phyloP scores from a whole-genome alignment of 1,284 basidiomycete genomes.

The Cutaneotrichosporon arboriforme region DNA sequence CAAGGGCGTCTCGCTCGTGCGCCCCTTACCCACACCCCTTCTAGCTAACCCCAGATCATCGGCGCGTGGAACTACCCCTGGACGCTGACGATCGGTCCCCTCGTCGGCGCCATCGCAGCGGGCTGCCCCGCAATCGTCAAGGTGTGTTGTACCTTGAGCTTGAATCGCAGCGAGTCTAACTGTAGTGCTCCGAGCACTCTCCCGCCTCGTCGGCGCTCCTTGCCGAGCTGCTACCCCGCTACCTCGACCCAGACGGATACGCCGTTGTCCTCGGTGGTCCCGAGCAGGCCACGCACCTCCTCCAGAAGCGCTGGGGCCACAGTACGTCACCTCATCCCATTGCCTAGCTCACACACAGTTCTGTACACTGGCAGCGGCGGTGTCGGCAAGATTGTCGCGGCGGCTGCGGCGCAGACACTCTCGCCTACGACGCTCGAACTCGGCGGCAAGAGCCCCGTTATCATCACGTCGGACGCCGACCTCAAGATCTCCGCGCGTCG shows the following conservation, averaged over 20 bases:
- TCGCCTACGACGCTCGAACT: constrained; percentile 75
- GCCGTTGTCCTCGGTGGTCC: constrained; percentile 71
- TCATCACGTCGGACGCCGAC: constrained; percentile 62
- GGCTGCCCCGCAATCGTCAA: constrained; percentile 71
- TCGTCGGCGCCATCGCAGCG: constrained; percentile 73
- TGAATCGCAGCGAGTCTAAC: constrained; percentile 7
- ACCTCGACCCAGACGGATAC: constrained; percentile 69
- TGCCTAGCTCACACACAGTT: constrained; percentile 48
- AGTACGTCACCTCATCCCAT: constrained; percentile 52
- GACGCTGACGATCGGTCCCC: constrained; percentile 53
- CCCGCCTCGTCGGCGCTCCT: constrained; percentile 63
- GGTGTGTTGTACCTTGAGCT: constrained; percentile 19
- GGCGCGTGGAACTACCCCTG: constrained; percentile 55
- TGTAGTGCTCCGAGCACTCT: constrained; percentile 66
- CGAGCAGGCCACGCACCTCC: constrained; percentile 66
- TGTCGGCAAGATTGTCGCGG: constrained; percentile 70
- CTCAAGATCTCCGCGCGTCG: constrained; percentile 46
- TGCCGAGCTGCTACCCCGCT: constrained; percentile 68
- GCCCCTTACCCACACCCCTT: too few relatives aligned
- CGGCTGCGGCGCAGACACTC: constrained; percentile 77
- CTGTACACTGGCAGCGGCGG: constrained; percentile 64
- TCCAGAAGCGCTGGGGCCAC: constrained; percentile 81
- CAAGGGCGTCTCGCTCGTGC: constrained; percentile 65
- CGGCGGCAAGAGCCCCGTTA: constrained; percentile 76
- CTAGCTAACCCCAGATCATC: constrained; percentile 35